Evolutionary conservation across 1,284 basidiomycete genomes (phyloP), one percentile per base, ranked within the genome.

Genomic region (Xerocomus minutiporus): DNA sequence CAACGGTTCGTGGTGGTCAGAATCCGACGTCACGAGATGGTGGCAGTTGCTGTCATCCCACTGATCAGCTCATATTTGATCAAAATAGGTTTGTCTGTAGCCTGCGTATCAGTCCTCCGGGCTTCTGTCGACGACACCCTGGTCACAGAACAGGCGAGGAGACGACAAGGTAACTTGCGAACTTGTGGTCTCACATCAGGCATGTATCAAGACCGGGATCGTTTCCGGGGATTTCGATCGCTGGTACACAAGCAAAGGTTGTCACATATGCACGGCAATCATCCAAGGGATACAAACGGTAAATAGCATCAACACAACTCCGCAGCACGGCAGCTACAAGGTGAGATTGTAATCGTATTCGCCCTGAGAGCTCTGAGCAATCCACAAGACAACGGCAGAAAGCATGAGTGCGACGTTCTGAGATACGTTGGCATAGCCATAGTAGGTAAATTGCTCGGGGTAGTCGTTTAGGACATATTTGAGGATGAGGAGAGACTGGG

Each of bases 401-500:
- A 96, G 77, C 95, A 98, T 97, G 62, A 97, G 80, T 2, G 86
- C 83, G 7, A 90, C 82, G 66, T 94, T 97, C 77, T 95, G 94
- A 20, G 90, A 85, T 13, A 97, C 93, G 68, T 94, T 95, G 32
- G 94, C 93, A 53, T 93, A 91, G 20, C 96, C 96, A 68, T 96
- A 98, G 71, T 95, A 96, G 36, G 84, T 81, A 72, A 85, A 95
- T 60, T 87, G 85, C 51, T 88, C 84, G 0, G 81, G 71, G 65
- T 90, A 91, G 23, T 78, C 78, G 8, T 82, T 78, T 31, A 97
- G 73, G 57, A 96, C 71, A 68, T 99, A 99, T 73, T 98, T 98
- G 66, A 99, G 78, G 51, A 97, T 86, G 35, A 97, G 76, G 11
- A 98, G 80, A 7, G 90, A 90, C 93, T 97, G 65, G 3, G 0